Evolutionary conservation across 176 grass and related monocot species (phyloP).

Genomic region (Ensete ventricosum): DNA sequence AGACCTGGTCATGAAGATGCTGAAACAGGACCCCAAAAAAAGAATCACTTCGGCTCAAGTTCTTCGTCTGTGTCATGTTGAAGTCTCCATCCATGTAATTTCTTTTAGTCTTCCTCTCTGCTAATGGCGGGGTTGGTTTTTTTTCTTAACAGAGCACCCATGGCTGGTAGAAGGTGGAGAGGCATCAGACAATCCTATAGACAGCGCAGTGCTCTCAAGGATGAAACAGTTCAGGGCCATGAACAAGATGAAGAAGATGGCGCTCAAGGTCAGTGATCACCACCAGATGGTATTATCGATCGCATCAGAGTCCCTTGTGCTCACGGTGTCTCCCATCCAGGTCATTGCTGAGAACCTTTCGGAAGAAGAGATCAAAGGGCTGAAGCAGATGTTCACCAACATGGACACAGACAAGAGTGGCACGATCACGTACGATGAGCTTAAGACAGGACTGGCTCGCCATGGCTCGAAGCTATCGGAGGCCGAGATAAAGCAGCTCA

Average conservation of each 20-base stretch:
- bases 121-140: not conserved
- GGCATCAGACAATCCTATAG: conserved; percentile 89
- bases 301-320: not conserved
- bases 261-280: conserved; percentile 47
- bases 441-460: conserved; percentile 74
- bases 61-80: conserved; percentile 47
- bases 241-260: conserved; percentile 99
- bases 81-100: not conserved
- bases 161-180: conserved; percentile 79
- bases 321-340: conserved; percentile 27
- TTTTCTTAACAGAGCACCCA: conserved; percentile 69
- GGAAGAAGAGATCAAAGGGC: conserved; percentile 89
- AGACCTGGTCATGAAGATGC: conserved; percentile 89
- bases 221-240: conserved; percentile 99
- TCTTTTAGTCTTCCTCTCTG: not conserved
- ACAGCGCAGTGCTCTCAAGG: conserved; percentile 92
- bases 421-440: conserved; percentile 94
- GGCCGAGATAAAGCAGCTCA: conserved; percentile 92
- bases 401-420: conserved; percentile 92
- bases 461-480: conserved; percentile 80
- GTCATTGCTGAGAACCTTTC: conserved; percentile 94
- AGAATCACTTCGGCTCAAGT: conserved; percentile 87
- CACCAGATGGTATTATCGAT: not conserved
- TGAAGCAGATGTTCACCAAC: conserved; percentile 97
- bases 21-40: conserved; percentile 85